Evolutionary conservation across 352 stramenopile genomes (phyloP).

Genomic region (Pythium grandisporangium): DNA sequence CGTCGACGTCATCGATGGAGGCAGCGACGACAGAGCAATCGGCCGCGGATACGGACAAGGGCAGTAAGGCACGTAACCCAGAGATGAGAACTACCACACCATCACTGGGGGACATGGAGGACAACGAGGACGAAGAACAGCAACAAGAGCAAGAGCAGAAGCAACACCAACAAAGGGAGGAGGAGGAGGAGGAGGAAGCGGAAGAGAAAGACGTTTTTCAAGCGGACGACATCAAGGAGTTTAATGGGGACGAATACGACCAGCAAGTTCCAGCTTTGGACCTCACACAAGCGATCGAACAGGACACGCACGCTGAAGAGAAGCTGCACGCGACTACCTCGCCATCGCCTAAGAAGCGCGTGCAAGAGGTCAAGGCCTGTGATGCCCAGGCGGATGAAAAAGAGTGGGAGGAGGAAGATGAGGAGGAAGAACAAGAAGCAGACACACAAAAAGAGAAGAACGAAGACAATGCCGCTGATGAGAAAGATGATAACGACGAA

Average conservation of each 20-base stretch:
- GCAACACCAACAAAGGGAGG: conserved; percentile 6
- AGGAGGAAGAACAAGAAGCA: conserved; percentile 3
- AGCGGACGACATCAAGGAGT: conserved; percentile 4
- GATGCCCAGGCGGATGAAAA: no score
- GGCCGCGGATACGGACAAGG: no score
- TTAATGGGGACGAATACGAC: not conserved
- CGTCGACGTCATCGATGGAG: conserved; percentile 9
- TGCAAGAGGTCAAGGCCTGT: no score
- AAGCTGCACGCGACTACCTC: no score
- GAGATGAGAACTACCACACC: no score
- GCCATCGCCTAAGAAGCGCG: no score
- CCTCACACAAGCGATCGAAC: no score
- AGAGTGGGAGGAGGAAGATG: conserved; percentile 2
- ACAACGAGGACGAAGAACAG: conserved; percentile 7
- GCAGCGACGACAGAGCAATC: not conserved
- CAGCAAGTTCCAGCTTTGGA: no score
- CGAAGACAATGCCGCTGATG: not conserved
- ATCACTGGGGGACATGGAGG: conserved; percentile 24
- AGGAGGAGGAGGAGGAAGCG: conserved; percentile 11
- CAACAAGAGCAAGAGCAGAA: conserved; percentile 8
- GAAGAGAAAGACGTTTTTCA: conserved; percentile 8
- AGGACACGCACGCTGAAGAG: no score
- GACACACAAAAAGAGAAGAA: no score
- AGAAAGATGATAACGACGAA: conserved; percentile 5
- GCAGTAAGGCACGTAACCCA: no score